phyloP scores from a whole-genome alignment of 2,329 filamentous ascomycete species.

The Sphaerulina musiva region DNA sequence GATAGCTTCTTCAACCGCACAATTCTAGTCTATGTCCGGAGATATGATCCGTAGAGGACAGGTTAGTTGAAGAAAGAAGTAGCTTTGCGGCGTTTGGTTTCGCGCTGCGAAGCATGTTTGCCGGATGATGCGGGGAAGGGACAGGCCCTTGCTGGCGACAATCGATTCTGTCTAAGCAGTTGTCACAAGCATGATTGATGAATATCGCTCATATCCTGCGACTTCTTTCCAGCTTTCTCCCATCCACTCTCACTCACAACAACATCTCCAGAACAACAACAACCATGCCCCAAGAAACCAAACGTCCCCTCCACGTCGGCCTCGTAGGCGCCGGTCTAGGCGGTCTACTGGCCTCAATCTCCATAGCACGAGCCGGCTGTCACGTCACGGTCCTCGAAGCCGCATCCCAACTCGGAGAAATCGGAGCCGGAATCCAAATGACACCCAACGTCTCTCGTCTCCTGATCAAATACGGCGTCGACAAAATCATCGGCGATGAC shows the following conservation, averaged over 20 bases:
- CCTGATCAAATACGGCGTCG: conserved; percentile 36
- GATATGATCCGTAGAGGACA: too few species aligned
- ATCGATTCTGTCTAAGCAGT: too few species aligned
- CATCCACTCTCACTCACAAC: background rate
- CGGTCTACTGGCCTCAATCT: conserved; percentile 38
- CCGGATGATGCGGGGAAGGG: background rate
- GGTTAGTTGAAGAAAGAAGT: too few species aligned
- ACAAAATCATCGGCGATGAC: conserved; percentile 38
- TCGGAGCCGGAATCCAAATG: conserved; percentile 26
- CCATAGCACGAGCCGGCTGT: conserved; percentile 32
- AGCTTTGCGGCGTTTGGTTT: too few species aligned
- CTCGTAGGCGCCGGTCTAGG: conserved; percentile 35
- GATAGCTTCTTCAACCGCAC: too few species aligned
- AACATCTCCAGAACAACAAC: background rate
- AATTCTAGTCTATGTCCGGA: too few species aligned
- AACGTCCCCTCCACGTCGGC: conserved; percentile 12
- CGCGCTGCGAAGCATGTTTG: background rate
- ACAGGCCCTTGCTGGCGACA: too few species aligned
- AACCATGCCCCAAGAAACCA: background rate
- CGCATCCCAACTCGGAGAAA: conserved; percentile 35
- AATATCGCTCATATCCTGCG: background rate
- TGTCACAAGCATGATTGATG: background rate
- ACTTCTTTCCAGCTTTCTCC: background rate
- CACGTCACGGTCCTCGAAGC: conserved; percentile 38
- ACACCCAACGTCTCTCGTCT: conserved; percentile 35